Base-by-base conservation (phyloP, 192 early-diverging fungal species). In the Entophlyctis luteolus region DNA sequence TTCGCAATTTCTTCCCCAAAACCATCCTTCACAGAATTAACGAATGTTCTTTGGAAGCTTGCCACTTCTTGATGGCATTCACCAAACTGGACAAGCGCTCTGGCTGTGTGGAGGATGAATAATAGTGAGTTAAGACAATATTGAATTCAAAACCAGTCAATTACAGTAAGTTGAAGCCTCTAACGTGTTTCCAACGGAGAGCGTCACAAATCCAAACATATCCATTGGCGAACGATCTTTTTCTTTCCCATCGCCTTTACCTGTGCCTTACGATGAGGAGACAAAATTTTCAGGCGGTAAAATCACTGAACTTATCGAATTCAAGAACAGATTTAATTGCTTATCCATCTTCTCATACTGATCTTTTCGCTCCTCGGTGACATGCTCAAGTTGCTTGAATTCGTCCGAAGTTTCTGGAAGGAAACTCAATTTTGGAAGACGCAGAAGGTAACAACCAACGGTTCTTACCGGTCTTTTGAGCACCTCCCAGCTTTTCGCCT, bases 401-500 rank as follows among this genome's bases (percentile, higher is more conserved):
- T 96, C 92, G 22, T 93, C 92, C 59, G 83, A 82, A 29, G 87
- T 87, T 54, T 88, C 83, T 82, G 68, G 31, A 33, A 36, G 28
- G 22, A 28, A 52, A 46, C 36, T 48, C 33, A 42, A 4, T 37
- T 16, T 55, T 22, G 25, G 28, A n/a, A 1, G 5, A 6, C 27
- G 14, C 14, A 20, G 50, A 53, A 14, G 29, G 18, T 22, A 23
- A 29, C 31, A 31, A 18, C 59, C 23, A 22, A 53, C 18, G 18
- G 6, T 12, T 12, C 46, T 1, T 50, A 82, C 80, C 86, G 22
- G 90, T 88, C 57, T 77, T 82, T 57, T 83, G 81, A 23, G 79
- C 72, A 55, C 76, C 76, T 22, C 92, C 91, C 39, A 94, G 74
- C 52, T 87, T 85, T 70, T 95, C 93, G 65, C 88, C 89, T 76